Conservation (phyloP, 2,329 filamentous ascomycete genomes). For the Tetracladium maxilliforme region DNA sequence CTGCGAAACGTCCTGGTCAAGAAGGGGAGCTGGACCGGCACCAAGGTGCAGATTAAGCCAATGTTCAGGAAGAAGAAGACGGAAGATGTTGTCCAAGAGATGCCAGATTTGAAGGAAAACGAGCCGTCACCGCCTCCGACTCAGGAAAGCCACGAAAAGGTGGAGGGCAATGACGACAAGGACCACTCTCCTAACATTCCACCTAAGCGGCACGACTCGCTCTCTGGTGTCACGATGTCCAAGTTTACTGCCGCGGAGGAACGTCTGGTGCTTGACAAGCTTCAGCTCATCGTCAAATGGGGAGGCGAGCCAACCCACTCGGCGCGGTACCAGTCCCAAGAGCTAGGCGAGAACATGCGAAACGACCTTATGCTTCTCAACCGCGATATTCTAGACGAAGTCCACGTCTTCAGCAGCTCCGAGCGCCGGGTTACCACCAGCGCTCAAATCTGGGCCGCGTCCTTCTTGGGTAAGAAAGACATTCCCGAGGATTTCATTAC, state of each 20-base stretch:
- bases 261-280: conserved; percentile 82
- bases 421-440: conserved; percentile 90
- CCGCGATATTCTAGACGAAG: conserved; percentile 78
- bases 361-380: conserved; percentile 92
- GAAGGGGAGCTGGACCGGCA: conserved; percentile 88
- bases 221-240: conserved; percentile 82
- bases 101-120: conserved; percentile 4
- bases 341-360: conserved; percentile 88
- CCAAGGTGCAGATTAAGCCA: conserved; percentile 97
- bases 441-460: conserved; percentile 86
- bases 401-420: conserved; percentile 89
- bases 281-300: conserved; percentile 98
- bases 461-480: conserved; percentile 79
- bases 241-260: conserved; percentile 89
- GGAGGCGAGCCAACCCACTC: conserved; percentile 96
- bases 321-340: conserved; percentile 87
- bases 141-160: not conserved
- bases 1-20: conserved; percentile 79
- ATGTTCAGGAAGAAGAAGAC: conserved; percentile 89
- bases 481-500: conserved; percentile 75
- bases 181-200: conserved; percentile 23
- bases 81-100: conserved; percentile 30
- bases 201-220: conserved; percentile 62
- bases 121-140: conserved; percentile 1
- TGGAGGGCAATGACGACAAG: conserved; percentile 4